phyloP scores from a whole-genome alignment of 352 stramenopile species.

The Phytophthora capsici region DNA sequence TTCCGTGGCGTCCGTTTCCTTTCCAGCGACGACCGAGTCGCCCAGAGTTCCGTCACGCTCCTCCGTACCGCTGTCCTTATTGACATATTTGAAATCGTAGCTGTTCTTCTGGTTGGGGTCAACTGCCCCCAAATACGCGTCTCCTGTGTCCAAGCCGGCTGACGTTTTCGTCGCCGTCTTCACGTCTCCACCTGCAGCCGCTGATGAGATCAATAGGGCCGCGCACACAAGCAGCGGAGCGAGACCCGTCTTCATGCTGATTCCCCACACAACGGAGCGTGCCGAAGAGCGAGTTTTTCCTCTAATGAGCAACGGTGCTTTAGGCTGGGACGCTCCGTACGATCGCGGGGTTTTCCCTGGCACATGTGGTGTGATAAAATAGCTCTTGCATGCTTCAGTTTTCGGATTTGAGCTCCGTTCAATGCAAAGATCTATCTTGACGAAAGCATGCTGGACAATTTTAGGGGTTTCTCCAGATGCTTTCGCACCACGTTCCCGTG shows the following conservation, averaged over 20 bases:
- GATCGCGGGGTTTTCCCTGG: conserved; percentile 28
- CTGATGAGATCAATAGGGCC: conserved; percentile 19
- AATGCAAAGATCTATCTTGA: conserved; percentile 7
- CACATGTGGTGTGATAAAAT: conserved; percentile 29
- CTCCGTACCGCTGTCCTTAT: conserved; percentile 6
- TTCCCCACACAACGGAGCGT: conserved; percentile 9
- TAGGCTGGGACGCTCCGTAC: conserved; percentile 16
- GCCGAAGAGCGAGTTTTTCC: conserved; percentile 32
- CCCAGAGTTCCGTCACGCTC: conserved; percentile 19
- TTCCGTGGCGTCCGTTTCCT: conserved; percentile 15
- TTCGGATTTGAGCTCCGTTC: conserved; percentile 24
- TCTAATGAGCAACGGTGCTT: conserved; percentile 31
- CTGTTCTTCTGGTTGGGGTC: conserved; percentile 14
- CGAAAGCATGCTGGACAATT: conserved; percentile 23
- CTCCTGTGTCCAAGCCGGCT: conserved; percentile 7
- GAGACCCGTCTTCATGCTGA: conserved; percentile 23
- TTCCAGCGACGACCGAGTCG: conserved; percentile 25
- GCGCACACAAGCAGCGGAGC: conserved; percentile 19
- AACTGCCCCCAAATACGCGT: conserved; percentile 15
- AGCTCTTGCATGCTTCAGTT: conserved; percentile 20
- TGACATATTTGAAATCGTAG: conserved; percentile 31
- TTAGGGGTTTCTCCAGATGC: conserved; percentile 19
- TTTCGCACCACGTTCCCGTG: conserved; percentile 26
- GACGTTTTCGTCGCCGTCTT: conserved; percentile 13
- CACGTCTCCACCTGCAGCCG: conserved; percentile 7